Percentiles rank a stretch among this genome's conserved stretches.
These are phyloP conservation scores for Penicillium sp. DNA, from an alignment of 2,329 filamentous ascomycete genomes.

Conservation along the genomic window DNA sequence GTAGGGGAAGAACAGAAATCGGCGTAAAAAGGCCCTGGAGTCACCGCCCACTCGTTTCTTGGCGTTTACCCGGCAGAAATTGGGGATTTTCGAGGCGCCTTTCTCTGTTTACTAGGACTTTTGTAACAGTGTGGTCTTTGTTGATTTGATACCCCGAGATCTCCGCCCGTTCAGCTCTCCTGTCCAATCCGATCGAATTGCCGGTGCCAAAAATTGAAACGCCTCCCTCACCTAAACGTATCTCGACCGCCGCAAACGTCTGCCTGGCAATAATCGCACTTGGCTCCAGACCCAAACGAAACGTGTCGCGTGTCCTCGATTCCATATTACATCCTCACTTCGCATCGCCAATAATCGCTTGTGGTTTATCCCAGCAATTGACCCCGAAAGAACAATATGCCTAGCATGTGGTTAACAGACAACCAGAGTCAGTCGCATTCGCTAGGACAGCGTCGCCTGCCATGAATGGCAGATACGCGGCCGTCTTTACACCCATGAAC, in stretches of 20 bases:
- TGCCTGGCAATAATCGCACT: background rate
- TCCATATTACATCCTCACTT: background rate
- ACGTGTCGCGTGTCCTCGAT: background rate
- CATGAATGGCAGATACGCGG: background rate
- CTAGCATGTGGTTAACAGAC: slow-evolving; percentile 94
- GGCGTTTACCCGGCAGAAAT: slow-evolving; percentile 8
- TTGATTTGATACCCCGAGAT: background rate
- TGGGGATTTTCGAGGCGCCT: background rate
- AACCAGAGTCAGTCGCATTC: slow-evolving; percentile 73
- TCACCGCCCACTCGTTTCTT: slow-evolving; percentile 6
- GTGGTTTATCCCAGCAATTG: background rate
- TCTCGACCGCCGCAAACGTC: background rate
- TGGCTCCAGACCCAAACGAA: background rate
- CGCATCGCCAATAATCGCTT: background rate
- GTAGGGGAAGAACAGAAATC: background rate
- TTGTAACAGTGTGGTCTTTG: background rate
- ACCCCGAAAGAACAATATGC: slow-evolving; percentile 58
- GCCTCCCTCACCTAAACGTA: background rate
- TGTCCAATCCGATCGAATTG: background rate
- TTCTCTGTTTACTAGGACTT: slow-evolving; percentile 2
- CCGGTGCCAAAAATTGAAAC: background rate
- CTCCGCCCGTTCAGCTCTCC: background rate
- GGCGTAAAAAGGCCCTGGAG: background rate
- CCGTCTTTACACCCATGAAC: background rate
- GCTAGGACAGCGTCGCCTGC: background rate